phyloP scores from a whole-genome alignment of 2,329 filamentous ascomycete genomes.

The Aspergillus sp. region DNA sequence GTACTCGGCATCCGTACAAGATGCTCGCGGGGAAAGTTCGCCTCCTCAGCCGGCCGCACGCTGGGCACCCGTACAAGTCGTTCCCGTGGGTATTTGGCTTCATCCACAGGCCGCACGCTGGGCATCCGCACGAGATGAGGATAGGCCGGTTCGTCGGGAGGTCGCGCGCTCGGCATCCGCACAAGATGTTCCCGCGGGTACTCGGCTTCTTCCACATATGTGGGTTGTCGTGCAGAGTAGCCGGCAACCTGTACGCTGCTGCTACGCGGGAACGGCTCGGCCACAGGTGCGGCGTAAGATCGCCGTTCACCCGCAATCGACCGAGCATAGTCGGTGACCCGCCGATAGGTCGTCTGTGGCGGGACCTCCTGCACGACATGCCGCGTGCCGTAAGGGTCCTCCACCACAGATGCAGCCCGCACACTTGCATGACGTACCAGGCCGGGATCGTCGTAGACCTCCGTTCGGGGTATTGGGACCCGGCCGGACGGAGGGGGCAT shows the following conservation, averaged over 20 bases:
- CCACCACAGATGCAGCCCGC: conserved; percentile 43
- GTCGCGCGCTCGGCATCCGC: conserved; percentile 59
- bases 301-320: conserved; percentile 30
- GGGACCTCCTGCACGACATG: conserved; percentile 47
- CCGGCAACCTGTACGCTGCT: conserved; percentile 44
- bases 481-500: conserved; percentile 35
- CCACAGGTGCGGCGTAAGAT: conserved; percentile 30
- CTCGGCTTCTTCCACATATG: conserved; percentile 65
- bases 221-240: conserved; percentile 35
- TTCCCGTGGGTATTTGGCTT: no score
- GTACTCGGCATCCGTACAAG: no score
- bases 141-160: conserved; percentile 22
- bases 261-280: conserved; percentile 36
- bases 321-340: conserved; percentile 37
- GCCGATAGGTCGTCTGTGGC: conserved; percentile 40
- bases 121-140: no score
- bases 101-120: no score
- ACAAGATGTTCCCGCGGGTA: conserved; percentile 56
- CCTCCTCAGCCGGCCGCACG: no score
- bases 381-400: conserved; percentile 40
- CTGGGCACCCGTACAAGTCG: no score
- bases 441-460: conserved; percentile 34
- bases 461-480: conserved; percentile 27
- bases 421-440: conserved; percentile 32
- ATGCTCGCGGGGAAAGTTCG: no score